Evolutionary conservation across 768 basidiomycete species (phyloP).

Genomic region (Boletellus ananiceps): DNA sequence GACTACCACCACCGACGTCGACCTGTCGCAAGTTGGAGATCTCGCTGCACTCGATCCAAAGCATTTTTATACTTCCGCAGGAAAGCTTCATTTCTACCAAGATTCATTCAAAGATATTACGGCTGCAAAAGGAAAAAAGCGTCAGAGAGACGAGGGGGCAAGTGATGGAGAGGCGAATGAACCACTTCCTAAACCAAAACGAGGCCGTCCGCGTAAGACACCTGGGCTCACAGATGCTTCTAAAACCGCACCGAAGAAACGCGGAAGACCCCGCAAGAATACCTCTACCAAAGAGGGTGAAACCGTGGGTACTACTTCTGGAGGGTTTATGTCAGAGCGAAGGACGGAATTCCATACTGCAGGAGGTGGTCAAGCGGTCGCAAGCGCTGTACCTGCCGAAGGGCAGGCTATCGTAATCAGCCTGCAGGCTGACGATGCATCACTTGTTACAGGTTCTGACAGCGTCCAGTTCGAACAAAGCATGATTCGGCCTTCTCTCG

Average conservation of each 20-base stretch:
- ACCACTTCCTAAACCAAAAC: slow-evolving; percentile 36
- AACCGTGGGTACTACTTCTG: neutral
- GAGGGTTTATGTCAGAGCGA: slow-evolving; percentile 4
- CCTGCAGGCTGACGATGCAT: neutral
- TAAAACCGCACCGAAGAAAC: slow-evolving; percentile 28
- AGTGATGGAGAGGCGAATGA: slow-evolving; percentile 18
- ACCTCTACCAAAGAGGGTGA: slow-evolving; percentile 2
- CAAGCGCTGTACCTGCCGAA: neutral
- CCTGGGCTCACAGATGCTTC: slow-evolving; percentile 6
- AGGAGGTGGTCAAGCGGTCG: neutral
- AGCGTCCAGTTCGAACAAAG: neutral
- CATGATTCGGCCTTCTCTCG: neutral
- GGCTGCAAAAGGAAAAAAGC: slow-evolving; percentile 25
- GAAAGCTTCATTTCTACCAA: slow-evolving; percentile 42
- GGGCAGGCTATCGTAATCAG: neutral
- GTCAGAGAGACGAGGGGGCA: slow-evolving; percentile 27
- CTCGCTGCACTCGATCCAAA: slow-evolving; percentile 44
- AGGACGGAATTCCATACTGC: neutral
- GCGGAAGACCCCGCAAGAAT: slow-evolving; percentile 34
- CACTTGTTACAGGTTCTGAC: neutral
- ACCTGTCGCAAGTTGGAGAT: slow-evolving; percentile 49
- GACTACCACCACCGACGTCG: slow-evolving; percentile 38
- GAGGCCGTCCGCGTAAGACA: slow-evolving; percentile 52
- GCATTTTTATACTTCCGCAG: slow-evolving; percentile 52
- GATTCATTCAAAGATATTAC: slow-evolving; percentile 43